phyloP scores from a whole-genome alignment of 2,329 filamentous ascomycete species.

The Penicillium palitans region DNA sequence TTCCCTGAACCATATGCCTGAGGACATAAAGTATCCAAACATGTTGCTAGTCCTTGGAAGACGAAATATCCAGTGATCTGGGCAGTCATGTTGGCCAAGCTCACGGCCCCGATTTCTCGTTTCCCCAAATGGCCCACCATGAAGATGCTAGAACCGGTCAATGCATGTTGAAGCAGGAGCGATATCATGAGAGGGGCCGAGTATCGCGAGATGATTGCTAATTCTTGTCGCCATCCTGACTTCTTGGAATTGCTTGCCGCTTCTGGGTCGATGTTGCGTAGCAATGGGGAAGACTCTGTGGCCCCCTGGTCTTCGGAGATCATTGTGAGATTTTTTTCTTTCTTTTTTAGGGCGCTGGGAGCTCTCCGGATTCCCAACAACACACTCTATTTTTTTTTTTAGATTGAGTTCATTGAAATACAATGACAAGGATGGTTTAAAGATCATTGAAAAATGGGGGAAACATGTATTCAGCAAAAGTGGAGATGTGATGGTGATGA shows the following conservation, averaged over 20 bases:
- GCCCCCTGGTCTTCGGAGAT: background rate
- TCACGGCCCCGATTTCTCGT: constrained; percentile 63
- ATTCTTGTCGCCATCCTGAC: constrained; percentile 50
- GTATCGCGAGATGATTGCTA: constrained; percentile 71
- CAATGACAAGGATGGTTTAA: background rate
- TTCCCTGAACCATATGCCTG: constrained; percentile 88
- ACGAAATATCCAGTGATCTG: constrained; percentile 73
- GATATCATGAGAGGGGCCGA: constrained; percentile 67
- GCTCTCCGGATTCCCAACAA: background rate
- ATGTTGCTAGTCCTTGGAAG: constrained; percentile 79
- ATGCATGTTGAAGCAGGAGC: constrained; percentile 73
- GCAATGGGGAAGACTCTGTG: constrained; percentile 9
- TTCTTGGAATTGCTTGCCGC: background rate
- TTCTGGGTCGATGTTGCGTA: constrained; percentile 7
- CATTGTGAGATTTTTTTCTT: background rate
- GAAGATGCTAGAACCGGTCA: constrained; percentile 74
- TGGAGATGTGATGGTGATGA: background rate
- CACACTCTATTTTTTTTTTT: background rate
- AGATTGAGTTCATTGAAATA: background rate
- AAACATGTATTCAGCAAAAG: background rate
- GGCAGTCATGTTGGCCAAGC: constrained; percentile 69
- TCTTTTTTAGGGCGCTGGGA: background rate
- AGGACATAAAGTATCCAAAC: constrained; percentile 82
- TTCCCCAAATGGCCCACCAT: constrained; percentile 71
- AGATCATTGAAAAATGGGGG: background rate